phyloP scores from a whole-genome alignment of 2,329 filamentous ascomycete genomes.

The Penicillium sp. region DNA sequence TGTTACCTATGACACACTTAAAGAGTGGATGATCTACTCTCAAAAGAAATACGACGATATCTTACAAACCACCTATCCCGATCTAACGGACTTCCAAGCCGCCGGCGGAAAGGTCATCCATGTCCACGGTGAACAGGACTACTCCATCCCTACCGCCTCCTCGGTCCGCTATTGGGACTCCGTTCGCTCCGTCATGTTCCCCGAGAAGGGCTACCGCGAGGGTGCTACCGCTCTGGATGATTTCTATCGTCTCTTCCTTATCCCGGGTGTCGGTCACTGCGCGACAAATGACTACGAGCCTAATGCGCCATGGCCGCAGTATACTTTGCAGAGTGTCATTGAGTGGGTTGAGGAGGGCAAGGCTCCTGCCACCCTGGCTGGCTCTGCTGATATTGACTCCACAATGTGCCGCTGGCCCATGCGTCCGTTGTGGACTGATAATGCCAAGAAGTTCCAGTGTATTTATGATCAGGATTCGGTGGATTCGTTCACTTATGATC shows the following conservation, averaged over 20 bases:
- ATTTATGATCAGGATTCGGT: slow-evolving; percentile 4
- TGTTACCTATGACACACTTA: slow-evolving; percentile 57
- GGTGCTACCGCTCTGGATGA: slow-evolving; percentile 45
- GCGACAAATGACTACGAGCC: slow-evolving; percentile 43
- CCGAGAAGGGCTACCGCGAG: slow-evolving; percentile 38
- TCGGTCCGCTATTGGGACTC: slow-evolving; percentile 56
- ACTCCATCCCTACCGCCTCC: slow-evolving; percentile 52
- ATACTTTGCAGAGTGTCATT: slow-evolving; percentile 46
- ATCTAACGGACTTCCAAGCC: slow-evolving; percentile 49
- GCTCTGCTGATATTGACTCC: not conserved
- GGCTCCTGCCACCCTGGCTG: not conserved
- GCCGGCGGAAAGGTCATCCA: slow-evolving; percentile 56
- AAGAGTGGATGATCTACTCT: slow-evolving; percentile 51
- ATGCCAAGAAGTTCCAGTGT: slow-evolving; percentile 1
- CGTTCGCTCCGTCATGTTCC: slow-evolving; percentile 51
- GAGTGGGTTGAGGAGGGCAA: slow-evolving; percentile 50
- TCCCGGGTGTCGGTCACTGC: slow-evolving; percentile 55
- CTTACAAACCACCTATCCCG: slow-evolving; percentile 53
- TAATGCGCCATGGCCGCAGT: slow-evolving; percentile 43
- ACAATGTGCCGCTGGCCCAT: slow-evolving; percentile 1
- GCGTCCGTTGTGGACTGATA: not conserved
- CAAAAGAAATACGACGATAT: slow-evolving; percentile 48
- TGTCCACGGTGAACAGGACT: slow-evolving; percentile 57
- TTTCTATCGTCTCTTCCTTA: slow-evolving; percentile 55
- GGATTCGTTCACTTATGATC: slow-evolving; percentile 1